phyloP scores from a whole-genome alignment of 2,329 filamentous ascomycete species.

The Ceratocystis colombiana region DNA sequence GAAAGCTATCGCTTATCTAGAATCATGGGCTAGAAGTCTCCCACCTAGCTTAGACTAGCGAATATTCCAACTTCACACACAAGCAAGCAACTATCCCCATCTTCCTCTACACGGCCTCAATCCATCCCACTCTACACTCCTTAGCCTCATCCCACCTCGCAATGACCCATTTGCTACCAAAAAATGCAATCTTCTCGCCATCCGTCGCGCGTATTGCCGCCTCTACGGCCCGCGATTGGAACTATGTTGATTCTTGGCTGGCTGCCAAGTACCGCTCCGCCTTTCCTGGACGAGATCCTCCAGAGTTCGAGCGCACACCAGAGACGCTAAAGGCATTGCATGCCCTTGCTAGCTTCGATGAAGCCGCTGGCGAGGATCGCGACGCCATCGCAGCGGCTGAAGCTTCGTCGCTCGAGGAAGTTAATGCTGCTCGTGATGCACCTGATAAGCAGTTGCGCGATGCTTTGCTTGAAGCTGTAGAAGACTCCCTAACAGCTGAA shows the following conservation, averaged over 20 bases:
- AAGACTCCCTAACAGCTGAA: slow-evolving; percentile 45
- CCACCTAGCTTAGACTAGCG: too few species aligned
- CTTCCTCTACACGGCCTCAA: neutral
- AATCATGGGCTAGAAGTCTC: too few species aligned
- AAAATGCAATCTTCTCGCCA: slow-evolving; percentile 55
- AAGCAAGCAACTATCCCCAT: neutral
- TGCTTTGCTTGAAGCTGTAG: slow-evolving; percentile 44
- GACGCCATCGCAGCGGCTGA: slow-evolving; percentile 50
- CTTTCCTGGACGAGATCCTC: slow-evolving; percentile 47
- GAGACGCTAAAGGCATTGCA: slow-evolving; percentile 70
- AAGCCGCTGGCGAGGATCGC: slow-evolving; percentile 63
- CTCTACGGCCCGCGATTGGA: slow-evolving; percentile 82
- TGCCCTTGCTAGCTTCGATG: slow-evolving; percentile 63
- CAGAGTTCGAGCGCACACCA: slow-evolving; percentile 74
- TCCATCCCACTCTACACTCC: neutral
- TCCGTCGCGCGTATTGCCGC: slow-evolving; percentile 63
- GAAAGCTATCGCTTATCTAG: too few species aligned
- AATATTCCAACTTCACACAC: too few species aligned
- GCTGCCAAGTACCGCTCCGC: slow-evolving; percentile 51
- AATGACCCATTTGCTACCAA: slow-evolving; percentile 36
- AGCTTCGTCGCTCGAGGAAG: slow-evolving; percentile 46
- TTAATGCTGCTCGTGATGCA: slow-evolving; percentile 31
- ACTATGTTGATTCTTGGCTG: slow-evolving; percentile 76
- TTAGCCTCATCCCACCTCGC: neutral
- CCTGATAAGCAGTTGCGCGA: slow-evolving; percentile 27